A percentile compares a stretch with the other conserved stretches of the same genome.
These are phyloP conservation scores for Wickerhamiella siamensis DNA, from an alignment of 805 yeast genomes.

Conservation along the genomic window DNA sequence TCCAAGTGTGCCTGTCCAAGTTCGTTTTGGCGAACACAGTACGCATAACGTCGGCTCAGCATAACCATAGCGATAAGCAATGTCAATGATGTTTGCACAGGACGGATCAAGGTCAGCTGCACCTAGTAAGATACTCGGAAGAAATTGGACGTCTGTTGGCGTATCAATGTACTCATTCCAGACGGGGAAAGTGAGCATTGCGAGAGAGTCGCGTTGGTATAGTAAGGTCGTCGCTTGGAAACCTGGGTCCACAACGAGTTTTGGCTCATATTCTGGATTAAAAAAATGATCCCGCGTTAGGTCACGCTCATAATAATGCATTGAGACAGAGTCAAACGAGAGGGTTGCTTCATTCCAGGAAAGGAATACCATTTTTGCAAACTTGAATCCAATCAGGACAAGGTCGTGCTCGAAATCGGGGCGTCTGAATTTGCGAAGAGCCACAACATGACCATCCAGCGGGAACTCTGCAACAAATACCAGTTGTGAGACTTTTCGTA, in stretches of 20 bases:
- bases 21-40: conserved; percentile 39
- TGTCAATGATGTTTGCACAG: conserved; percentile 51
- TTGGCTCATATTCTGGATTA: conserved; percentile 26
- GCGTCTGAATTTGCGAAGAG: conserved; percentile 34
- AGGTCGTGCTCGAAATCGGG: conserved; percentile 40
- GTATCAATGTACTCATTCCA: conserved; percentile 16
- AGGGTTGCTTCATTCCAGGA: conserved; percentile 48
- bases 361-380: conserved; percentile 65
- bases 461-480: conserved; percentile 47
- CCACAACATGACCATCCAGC: conserved; percentile 56
- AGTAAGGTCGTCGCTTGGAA: conserved; percentile 35
- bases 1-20: conserved; percentile 70
- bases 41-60: conserved; percentile 72
- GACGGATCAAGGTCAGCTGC: conserved; percentile 42
- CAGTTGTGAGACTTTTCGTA: conserved; percentile 21
- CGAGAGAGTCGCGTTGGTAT: conserved; percentile 47
- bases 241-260: conserved; percentile 48
- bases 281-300: conserved; percentile 27
- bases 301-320: conserved; percentile 75
- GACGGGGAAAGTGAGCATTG: conserved; percentile 31
- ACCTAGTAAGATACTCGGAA: conserved; percentile 44
- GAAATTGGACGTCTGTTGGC: conserved; percentile 20
- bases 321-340: conserved; percentile 52
- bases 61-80: conserved; percentile 58
- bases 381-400: conserved; percentile 49